Evolutionary conservation across 2,329 filamentous ascomycete genomes (phyloP).

Genomic region (Intubia oerlemansii): DNA sequence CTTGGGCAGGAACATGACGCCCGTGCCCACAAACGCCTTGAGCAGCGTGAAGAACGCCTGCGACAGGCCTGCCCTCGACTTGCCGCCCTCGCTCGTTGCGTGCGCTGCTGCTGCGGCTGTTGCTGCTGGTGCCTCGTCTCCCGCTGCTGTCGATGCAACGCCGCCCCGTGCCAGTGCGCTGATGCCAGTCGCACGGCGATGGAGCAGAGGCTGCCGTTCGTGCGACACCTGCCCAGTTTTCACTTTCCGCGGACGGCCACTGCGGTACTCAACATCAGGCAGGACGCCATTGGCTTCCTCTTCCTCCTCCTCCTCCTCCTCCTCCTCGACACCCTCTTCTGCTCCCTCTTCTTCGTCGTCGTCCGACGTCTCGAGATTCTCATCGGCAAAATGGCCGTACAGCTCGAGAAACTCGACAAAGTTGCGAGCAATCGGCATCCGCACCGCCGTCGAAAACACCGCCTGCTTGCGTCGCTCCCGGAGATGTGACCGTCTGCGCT

Average conservation of each 20-base stretch:
- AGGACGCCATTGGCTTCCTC: slow-evolving; percentile 17
- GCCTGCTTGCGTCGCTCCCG: slow-evolving; percentile 3
- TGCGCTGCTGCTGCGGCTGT: slow-evolving; percentile 6
- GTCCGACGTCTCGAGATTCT: slow-evolving; percentile 38
- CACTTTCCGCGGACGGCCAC: not conserved
- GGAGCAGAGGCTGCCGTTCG: slow-evolving; percentile 4
- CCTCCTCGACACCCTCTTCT: slow-evolving; percentile 14
- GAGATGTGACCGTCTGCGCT: slow-evolving; percentile 5
- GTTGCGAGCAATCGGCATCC: slow-evolving; percentile 37
- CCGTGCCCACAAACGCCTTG: slow-evolving; percentile 61
- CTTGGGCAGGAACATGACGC: slow-evolving; percentile 65
- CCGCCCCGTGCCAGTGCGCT: not conserved
- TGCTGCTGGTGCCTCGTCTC: no score
- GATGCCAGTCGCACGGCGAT: not conserved
- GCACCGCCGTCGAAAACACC: slow-evolving; percentile 5
- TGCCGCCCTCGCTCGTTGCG: slow-evolving; percentile 28
- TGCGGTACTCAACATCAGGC: slow-evolving; percentile 9
- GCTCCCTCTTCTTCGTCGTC: slow-evolving; percentile 27
- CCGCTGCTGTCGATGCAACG: slow-evolving; percentile 5
- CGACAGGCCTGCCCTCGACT: slow-evolving; percentile 26
- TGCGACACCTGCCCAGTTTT: not conserved
- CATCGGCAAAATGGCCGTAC: slow-evolving; percentile 58
- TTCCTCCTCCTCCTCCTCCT: slow-evolving; percentile 14
- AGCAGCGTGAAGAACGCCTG: slow-evolving; percentile 62
- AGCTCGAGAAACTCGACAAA: slow-evolving; percentile 59